A percentile compares a stretch with the other conserved stretches of the same genome.
Evolutionary conservation across 179 eudicot species (phyloP).

Genomic region (Actinidia polygama): DNA sequence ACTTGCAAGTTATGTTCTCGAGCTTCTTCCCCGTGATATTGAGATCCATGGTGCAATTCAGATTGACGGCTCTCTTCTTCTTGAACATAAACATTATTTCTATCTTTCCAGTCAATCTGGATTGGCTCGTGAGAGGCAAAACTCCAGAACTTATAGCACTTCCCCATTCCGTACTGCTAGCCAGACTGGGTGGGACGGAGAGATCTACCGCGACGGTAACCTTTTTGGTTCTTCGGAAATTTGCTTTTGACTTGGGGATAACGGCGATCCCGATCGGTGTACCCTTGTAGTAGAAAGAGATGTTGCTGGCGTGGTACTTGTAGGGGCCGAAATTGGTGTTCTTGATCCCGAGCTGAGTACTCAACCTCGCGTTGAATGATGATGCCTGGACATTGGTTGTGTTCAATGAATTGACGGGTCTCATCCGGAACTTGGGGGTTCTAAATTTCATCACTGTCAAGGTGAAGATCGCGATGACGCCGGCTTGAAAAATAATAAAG

Average conservation of each 20-base stretch:
- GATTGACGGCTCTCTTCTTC: conserved; percentile 21
- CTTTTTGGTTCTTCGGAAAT: conserved; percentile 17
- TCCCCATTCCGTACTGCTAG: background rate
- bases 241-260: conserved; percentile 1
- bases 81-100: conserved; percentile 23
- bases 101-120: conserved; percentile 33
- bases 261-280: background rate
- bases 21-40: background rate
- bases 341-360: conserved; percentile 20
- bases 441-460: conserved; percentile 16
- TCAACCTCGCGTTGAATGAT: conserved; percentile 13
- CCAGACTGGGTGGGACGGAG: background rate
- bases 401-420: conserved; percentile 7
- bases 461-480: background rate
- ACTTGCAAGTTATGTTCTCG: conserved; percentile 24
- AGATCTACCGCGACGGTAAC: conserved; percentile 16
- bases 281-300: conserved; percentile 25
- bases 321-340: conserved; percentile 35
- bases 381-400: conserved; percentile 15
- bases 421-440: conserved; percentile 31
- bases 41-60: conserved; percentile 32
- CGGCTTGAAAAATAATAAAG: background rate
- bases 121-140: conserved; percentile 24
- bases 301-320: conserved; percentile 2
- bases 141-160: conserved; percentile 18